These are phyloP conservation scores for Pythium guiyangense DNA, from an alignment of 352 stramenopile genomes.

Conservation along the genomic window DNA sequence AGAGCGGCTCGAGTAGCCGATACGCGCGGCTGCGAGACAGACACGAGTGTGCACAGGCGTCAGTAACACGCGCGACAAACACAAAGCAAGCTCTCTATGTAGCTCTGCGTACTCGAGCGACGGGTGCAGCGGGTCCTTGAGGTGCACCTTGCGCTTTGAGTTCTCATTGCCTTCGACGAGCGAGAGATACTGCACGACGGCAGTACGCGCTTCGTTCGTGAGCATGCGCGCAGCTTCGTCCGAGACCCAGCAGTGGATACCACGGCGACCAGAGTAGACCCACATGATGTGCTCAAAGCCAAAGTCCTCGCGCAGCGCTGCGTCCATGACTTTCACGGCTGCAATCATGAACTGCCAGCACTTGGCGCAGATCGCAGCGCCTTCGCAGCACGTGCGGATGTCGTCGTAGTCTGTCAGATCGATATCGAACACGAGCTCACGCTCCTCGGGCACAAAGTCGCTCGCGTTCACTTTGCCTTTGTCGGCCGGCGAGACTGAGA, in stretches of 20 bases:
- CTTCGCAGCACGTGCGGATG: slow-evolving; percentile 94
- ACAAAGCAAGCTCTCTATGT: background rate
- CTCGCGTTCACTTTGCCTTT: slow-evolving; percentile 82
- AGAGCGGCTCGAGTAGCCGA: slow-evolving; percentile 93
- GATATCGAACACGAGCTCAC: slow-evolving; percentile 99
- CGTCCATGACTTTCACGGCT: slow-evolving; percentile 94
- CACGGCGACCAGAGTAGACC: slow-evolving; percentile 98
- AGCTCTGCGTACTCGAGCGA: slow-evolving; percentile 72
- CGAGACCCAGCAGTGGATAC: slow-evolving; percentile 99
- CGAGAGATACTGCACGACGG: slow-evolving; percentile 96
- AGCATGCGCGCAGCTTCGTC: slow-evolving; percentile 92
- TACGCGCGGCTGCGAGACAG: slow-evolving; percentile 77
- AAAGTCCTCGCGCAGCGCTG: slow-evolving; percentile 95
- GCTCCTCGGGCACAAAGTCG: slow-evolving; percentile 91
- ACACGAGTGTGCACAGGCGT: background rate
- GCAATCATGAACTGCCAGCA: slow-evolving; percentile 99
- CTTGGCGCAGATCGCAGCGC: slow-evolving; percentile 87
- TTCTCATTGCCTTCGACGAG: slow-evolving; percentile 91
- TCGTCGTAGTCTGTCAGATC: slow-evolving; percentile 99
- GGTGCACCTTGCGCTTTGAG: slow-evolving; percentile 85
- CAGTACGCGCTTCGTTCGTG: slow-evolving; percentile 94
- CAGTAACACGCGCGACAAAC: background rate
- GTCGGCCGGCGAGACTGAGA: slow-evolving; percentile 76
- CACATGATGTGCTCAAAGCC: slow-evolving; percentile 97
- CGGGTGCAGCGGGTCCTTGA: slow-evolving; percentile 92